Conservation (phyloP, 2,329 filamentous ascomycete genomes). For the Trichoderma sp. region DNA sequence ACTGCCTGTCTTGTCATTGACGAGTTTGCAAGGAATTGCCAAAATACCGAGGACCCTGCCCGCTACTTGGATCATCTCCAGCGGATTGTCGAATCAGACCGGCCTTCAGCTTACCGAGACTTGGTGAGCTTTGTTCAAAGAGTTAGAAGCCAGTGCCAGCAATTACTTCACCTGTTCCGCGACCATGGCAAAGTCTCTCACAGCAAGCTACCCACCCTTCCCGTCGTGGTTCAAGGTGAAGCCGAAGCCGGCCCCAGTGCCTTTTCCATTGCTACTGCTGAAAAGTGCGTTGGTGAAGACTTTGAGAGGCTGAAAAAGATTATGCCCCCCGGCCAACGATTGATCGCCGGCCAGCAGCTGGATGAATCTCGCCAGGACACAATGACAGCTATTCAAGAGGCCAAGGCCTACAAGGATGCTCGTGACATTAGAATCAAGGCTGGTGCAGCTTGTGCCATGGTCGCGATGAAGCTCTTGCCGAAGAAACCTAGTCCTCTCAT, state of each 20-base stretch:
- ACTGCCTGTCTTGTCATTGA: conserved; percentile 80
- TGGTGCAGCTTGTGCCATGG: conserved; percentile 79
- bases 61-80: conserved; percentile 66
- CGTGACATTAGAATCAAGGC: conserved; percentile 85
- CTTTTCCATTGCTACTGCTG: conserved; percentile 83
- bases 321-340: conserved; percentile 82
- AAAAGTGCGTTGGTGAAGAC: conserved; percentile 81
- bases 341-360: conserved; percentile 77
- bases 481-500: conserved; percentile 93
- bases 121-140: conserved; percentile 87
- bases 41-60: conserved; percentile 38
- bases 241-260: conserved; percentile 86
- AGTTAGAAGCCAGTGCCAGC: conserved; percentile 85
- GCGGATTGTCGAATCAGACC: conserved; percentile 74
- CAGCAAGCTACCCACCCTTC: conserved; percentile 72
- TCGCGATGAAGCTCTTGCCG: conserved; percentile 81
- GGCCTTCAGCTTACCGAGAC: conserved; percentile 81
- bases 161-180: conserved; percentile 85
- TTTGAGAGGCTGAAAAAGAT: conserved; percentile 84
- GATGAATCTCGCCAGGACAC: conserved; percentile 73
- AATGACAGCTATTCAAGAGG: conserved; percentile 71
- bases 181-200: conserved; percentile 81
- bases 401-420: conserved; percentile 72
- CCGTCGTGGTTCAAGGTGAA: conserved; percentile 92
- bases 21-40: conserved; percentile 71